phyloP scores from a whole-genome alignment of 2,329 filamentous ascomycete genomes.

The Xylaria sp. region DNA sequence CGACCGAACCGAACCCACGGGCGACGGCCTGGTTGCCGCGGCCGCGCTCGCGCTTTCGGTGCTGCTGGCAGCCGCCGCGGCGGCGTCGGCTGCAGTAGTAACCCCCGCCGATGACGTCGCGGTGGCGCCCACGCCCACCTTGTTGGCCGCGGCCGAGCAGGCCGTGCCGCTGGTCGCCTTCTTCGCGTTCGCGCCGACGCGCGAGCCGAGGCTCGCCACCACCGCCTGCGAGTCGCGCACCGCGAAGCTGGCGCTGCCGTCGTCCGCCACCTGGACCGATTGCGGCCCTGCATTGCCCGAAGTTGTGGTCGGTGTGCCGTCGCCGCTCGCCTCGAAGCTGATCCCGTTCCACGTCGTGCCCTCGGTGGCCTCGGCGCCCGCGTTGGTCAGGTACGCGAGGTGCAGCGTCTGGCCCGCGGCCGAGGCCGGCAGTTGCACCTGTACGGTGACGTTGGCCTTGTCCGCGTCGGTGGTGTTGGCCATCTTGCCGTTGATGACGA shows the following conservation, averaged over 20 bases:
- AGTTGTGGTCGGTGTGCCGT: slow-evolving; percentile 43
- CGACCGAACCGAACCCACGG: not conserved
- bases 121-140: not conserved
- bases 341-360: slow-evolving; percentile 52
- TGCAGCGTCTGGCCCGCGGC: slow-evolving; percentile 47
- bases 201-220: slow-evolving; percentile 46
- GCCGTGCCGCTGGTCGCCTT: not conserved
- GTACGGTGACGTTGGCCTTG: slow-evolving; percentile 45
- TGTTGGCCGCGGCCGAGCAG: not conserved
- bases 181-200: slow-evolving; percentile 12
- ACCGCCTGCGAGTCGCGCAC: slow-evolving; percentile 50
- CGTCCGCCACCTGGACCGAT: slow-evolving; percentile 35
- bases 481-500: slow-evolving; percentile 49
- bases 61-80: not conserved
- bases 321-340: slow-evolving; percentile 45
- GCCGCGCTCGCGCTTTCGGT: not conserved
- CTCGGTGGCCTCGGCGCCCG: slow-evolving; percentile 46
- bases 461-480: slow-evolving; percentile 43
- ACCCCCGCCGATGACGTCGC: not conserved
- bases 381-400: slow-evolving; percentile 50
- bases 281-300: slow-evolving; percentile 37
- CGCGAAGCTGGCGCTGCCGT: slow-evolving; percentile 39
- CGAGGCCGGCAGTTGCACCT: slow-evolving; percentile 42
- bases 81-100: not conserved
- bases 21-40: not conserved